phyloP scores from a whole-genome alignment of 1,284 basidiomycete genomes.

The Cutaneotrichosporon sp. region DNA sequence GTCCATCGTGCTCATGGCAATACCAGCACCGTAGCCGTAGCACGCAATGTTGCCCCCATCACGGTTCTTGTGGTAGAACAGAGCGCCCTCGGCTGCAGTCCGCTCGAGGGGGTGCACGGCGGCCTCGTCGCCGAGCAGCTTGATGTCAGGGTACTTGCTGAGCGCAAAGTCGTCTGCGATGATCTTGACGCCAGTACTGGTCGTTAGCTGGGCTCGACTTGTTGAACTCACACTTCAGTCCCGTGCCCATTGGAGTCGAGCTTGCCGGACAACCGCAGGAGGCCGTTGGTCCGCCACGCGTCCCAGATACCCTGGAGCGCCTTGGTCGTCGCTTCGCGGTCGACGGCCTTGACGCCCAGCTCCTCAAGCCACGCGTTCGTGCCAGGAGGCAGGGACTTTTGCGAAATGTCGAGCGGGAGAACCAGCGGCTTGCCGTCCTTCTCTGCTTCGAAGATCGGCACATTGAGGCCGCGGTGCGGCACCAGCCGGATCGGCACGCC shows the following conservation, averaged over 20 bases:
- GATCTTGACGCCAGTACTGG: conserved; percentile 4
- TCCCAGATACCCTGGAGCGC: conserved; percentile 13
- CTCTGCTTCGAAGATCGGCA: conserved; percentile 13
- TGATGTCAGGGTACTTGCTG: conserved; percentile 1
- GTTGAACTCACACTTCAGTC: conserved; percentile 4
- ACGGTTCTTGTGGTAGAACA: conserved; percentile 22
- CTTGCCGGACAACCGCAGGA: conserved; percentile 12
- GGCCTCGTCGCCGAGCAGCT: background rate
- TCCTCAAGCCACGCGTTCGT: conserved; percentile 10
- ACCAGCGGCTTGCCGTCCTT: conserved; percentile 8
- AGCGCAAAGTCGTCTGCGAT: conserved; percentile 15
- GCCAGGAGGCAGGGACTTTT: conserved; percentile 3
- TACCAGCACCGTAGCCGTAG: conserved; percentile 22
- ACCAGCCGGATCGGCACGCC: background rate
- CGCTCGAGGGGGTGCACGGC: conserved; percentile 14
- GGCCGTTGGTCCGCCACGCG: conserved; percentile 16
- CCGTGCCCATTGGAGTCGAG: conserved; percentile 7
- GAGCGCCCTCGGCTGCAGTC: conserved; percentile 12
- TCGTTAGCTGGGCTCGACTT: background rate
- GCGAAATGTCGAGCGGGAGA: conserved; percentile 13
- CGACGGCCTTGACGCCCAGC: conserved; percentile 7
- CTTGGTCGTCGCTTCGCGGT: conserved; percentile 1
- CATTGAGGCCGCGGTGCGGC: conserved; percentile 3
- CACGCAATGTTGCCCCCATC: conserved; percentile 19
- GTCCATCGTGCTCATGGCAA: conserved; percentile 29